Percentiles rank a stretch among this genome's conserved stretches.
phyloP scores from a whole-genome alignment of 768 basidiomycete genomes.

The Brasilioporus rufonigricans region DNA sequence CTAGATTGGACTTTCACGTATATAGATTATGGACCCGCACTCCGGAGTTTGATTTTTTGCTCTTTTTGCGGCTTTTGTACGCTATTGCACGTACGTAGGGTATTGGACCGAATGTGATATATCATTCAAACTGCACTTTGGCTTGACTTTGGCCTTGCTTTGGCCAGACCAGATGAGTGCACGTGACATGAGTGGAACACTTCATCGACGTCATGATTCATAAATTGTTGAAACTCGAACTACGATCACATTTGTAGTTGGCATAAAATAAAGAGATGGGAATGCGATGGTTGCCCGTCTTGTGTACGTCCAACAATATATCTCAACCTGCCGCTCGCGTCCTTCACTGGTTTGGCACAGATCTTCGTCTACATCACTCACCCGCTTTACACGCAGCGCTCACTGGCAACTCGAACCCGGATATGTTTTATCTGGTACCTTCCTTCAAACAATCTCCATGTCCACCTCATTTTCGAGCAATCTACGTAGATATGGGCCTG shows the following conservation, averaged over 20 bases:
- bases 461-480: neutral
- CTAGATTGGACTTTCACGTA: conserved; percentile 25
- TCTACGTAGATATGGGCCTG: conserved; percentile 5
- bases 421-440: conserved; percentile 10
- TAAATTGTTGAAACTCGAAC: neutral
- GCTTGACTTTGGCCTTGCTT: too few relatives aligned
- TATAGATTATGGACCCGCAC: conserved; percentile 30
- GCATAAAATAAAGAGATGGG: neutral
- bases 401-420: neutral
- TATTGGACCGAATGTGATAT: conserved; percentile 19
- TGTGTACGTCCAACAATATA: neutral
- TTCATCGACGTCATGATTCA: neutral
- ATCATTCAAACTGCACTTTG: neutral
- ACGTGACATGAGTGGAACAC: conserved; percentile 10
- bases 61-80: conserved; percentile 19
- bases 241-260: neutral
- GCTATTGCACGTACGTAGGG: conserved; percentile 14
- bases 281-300: neutral
- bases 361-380: conserved; percentile 15
- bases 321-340: neutral
- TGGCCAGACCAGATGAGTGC: neutral
- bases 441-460: neutral
- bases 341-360: neutral
- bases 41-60: conserved; percentile 19
- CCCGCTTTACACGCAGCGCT: neutral